Evolutionary conservation across 495 filamentous ascomycete genomes (phyloP), one percentile per base, ranked within the genome.

Genomic region (Rusavskia elegans): DNA sequence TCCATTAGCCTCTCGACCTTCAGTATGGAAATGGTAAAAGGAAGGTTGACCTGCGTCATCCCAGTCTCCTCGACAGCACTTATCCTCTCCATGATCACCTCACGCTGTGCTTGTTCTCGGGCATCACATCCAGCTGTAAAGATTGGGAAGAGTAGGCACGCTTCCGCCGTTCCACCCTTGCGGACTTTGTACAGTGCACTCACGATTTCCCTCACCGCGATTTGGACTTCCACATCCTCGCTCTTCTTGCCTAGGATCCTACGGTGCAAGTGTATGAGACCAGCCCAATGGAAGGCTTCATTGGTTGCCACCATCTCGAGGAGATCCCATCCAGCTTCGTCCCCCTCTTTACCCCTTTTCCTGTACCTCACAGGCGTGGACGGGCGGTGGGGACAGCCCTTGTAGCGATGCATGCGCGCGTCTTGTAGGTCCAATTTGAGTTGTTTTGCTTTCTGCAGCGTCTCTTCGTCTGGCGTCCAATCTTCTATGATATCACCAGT

Each of bases 41-140:
- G 25, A 45, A 35, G 16, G 62, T 68, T 63, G 57, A 75, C 79
- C 70, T 89, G 84, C 48, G 79, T 85, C 78, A 94, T 78, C 0
- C 87, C 87, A 52, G 77, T 79, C 27, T 76, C 76, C 66, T 92
- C 87, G 19, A 89, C 71, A 42, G 73, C 73, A 61, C 74, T 71
- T 63, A 94, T 72, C 45, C 87, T 67, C 55, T 79, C 74, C 58
- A 86, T 68, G 17, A 89, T 80, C 54, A 79, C 74, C 20, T 66
- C 59, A 37, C 81, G 68, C 50, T 83, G 77, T 11, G 62, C 61
- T 27, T 65, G 53, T 44, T 81, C 73, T 44, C 67, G 62, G 3
- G 80, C 77, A 59, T 92, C 85, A 59, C 85, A 89, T 1, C 87
- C 87, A 5, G 86, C 87, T 9, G 83, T 84, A 64, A 93, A 92